phyloP scores from a whole-genome alignment of 23 red algal species.

The Pyropia haitanensis region DNA sequence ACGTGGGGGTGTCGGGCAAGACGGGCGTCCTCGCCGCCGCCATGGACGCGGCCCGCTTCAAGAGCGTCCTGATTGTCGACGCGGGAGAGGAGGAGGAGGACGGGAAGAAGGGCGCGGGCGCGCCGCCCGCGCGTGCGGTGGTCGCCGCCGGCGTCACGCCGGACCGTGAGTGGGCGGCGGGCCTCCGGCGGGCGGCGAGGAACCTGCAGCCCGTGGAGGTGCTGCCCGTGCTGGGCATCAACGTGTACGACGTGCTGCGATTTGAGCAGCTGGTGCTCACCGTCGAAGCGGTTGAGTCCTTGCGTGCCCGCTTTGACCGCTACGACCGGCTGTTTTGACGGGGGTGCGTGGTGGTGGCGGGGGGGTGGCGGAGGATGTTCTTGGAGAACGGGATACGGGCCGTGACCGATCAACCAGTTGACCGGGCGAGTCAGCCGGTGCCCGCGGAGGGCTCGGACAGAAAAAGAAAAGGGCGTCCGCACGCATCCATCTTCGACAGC shows the following conservation, averaged over 20 bases:
- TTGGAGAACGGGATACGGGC: too few species aligned
- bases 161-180: not conserved
- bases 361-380: too few species aligned
- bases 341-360: not conserved
- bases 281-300: conserved; percentile 28
- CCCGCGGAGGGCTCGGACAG: too few species aligned
- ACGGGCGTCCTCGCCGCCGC: conserved; percentile 23
- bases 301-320: conserved; percentile 34
- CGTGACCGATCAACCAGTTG: too few species aligned
- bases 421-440: too few species aligned
- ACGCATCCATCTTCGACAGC: too few species aligned
- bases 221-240: conserved; percentile 47
- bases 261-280: conserved; percentile 73
- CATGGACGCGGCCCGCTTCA: conserved; percentile 36
- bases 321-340: conserved; percentile 37
- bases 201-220: conserved; percentile 34
- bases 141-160: not conserved
- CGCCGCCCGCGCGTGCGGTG: not conserved
- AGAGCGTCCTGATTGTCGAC: conserved; percentile 59
- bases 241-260: conserved; percentile 77
- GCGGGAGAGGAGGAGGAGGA: conserved; percentile 15
- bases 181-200: conserved; percentile 26
- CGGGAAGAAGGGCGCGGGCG: conserved; percentile 29
- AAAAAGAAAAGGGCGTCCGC: too few species aligned
- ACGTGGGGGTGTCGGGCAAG: conserved; percentile 2